These are phyloP conservation scores for Umbelopsis ramanniana DNA, from an alignment of 192 early-diverging fungal genomes.

Conservation along the genomic window DNA sequence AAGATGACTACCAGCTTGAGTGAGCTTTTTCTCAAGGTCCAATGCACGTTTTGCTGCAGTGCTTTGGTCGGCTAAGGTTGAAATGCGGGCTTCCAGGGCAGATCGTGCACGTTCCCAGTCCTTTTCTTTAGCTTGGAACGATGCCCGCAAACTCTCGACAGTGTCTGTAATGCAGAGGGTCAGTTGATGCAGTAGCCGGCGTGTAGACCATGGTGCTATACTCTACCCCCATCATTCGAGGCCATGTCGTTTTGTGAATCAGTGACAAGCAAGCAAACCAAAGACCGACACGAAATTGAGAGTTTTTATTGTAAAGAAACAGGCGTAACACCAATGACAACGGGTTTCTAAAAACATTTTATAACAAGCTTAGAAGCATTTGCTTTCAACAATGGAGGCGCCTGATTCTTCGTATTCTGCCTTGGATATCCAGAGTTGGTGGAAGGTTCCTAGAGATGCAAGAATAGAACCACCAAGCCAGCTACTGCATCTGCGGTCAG, in stretches of 20 bases:
- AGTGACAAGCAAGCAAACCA: neutral
- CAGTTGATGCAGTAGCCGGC: neutral
- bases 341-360: too few relatives aligned
- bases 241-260: conserved; percentile 12
- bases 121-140: conserved; percentile 10
- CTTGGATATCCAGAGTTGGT: conserved; percentile 98
- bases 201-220: neutral
- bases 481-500: conserved; percentile 89
- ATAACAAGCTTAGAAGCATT: conserved; percentile 60
- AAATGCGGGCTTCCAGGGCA: conserved; percentile 11
- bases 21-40: conserved; percentile 35
- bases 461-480: conserved; percentile 99
- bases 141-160: neutral
- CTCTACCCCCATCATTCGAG: conserved; percentile 12
- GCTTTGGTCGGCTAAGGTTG: conserved; percentile 22
- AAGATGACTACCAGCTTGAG: conserved; percentile 38
- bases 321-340: neutral
- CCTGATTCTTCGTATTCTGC: conserved; percentile 94
- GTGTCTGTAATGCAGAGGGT: neutral
- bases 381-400: conserved; percentile 84
- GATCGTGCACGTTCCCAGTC: conserved; percentile 24
- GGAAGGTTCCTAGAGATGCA: conserved; percentile 94
- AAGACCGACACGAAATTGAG: conserved; percentile 13
- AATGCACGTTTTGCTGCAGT: conserved; percentile 19
- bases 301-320: neutral